Percentiles rank a stretch among this genome's conserved stretches.
Evolutionary conservation across 2,329 filamentous ascomycete genomes (phyloP).

Genomic region (Cladophialophora bantiana): DNA sequence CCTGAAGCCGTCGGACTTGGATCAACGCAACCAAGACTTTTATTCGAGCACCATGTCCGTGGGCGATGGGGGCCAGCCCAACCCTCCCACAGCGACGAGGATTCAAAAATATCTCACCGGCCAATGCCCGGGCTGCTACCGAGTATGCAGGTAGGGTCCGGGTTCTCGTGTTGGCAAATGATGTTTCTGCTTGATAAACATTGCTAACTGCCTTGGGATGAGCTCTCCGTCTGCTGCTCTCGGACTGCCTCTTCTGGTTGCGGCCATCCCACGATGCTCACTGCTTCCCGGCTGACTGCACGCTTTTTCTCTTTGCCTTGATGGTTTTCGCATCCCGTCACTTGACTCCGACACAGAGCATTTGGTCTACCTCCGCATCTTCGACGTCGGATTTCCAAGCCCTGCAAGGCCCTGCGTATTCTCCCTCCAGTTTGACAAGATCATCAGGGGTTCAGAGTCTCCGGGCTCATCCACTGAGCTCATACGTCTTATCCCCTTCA

Average conservation of each 20-base stretch:
- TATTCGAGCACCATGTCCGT: conserved; percentile 10
- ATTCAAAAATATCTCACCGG: conserved; percentile 31
- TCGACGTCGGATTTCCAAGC: neutral
- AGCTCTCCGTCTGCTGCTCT: neutral
- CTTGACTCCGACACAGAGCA: neutral
- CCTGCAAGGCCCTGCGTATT: conserved; percentile 8
- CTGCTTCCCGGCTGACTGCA: neutral
- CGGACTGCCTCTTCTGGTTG: conserved; percentile 10
- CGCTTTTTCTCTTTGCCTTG: neutral
- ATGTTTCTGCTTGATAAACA: conserved; percentile 11
- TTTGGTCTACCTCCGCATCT: neutral
- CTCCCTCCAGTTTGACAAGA: neutral
- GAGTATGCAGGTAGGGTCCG: neutral
- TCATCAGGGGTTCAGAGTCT: neutral
- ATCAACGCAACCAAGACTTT: neutral
- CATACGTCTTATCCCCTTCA: neutral
- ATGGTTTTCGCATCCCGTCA: neutral
- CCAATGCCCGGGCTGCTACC: conserved; percentile 23
- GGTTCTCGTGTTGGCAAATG: conserved; percentile 16
- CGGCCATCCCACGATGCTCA: neutral
- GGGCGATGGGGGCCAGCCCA: neutral
- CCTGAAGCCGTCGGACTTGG: conserved; percentile 6
- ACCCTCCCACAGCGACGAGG: neutral
- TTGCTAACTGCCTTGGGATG: conserved; percentile 10
- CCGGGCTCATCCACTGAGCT: conserved; percentile 1